A percentile compares a stretch with the other conserved stretches of the same genome.
Evolutionary conservation across 2,329 filamentous ascomycete species (phyloP).

Genomic region (Metarhizium guizhouense): DNA sequence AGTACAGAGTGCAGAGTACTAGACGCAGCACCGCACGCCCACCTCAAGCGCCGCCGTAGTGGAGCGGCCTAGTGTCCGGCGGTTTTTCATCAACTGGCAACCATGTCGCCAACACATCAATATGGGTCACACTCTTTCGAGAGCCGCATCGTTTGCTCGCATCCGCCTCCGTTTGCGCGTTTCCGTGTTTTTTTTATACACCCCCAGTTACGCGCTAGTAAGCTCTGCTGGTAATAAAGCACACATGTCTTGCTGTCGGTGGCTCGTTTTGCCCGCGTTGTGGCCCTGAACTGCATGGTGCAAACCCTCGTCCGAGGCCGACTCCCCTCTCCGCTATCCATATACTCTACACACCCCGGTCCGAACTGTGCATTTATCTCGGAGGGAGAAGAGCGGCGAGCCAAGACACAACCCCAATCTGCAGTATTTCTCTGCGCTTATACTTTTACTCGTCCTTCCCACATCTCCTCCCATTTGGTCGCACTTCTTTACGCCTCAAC

Average conservation of each 20-base stretch:
- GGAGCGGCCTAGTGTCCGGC: conserved; percentile 55
- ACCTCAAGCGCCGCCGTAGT: conserved; percentile 44
- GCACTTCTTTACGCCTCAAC: conserved; percentile 3
- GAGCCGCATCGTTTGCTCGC: conserved; percentile 58
- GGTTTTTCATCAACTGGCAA: conserved; percentile 66
- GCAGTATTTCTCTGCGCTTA: conserved; percentile 1
- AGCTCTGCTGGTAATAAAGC: conserved; percentile 34
- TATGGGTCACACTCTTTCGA: conserved; percentile 55
- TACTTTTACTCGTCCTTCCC: conserved; percentile 7
- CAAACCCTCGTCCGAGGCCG: conserved; percentile 3
- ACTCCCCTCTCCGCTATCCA: neutral
- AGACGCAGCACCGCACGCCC: neutral
- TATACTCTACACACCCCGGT: neutral
- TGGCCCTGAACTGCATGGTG: conserved; percentile 3
- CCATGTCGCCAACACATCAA: conserved; percentile 86
- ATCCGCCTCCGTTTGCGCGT: conserved; percentile 34
- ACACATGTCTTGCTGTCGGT: conserved; percentile 53
- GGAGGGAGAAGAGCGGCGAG: neutral
- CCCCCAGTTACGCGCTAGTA: conserved; percentile 42
- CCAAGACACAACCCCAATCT: conserved; percentile 2
- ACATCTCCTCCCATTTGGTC: neutral
- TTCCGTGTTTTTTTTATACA: conserved; percentile 28
- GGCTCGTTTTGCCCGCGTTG: conserved; percentile 37
- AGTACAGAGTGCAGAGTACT: neutral
- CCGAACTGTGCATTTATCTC: neutral